These are phyloP conservation scores for Russula vinacea DNA, from an alignment of 768 basidiomycete species.

Conservation along the genomic window DNA sequence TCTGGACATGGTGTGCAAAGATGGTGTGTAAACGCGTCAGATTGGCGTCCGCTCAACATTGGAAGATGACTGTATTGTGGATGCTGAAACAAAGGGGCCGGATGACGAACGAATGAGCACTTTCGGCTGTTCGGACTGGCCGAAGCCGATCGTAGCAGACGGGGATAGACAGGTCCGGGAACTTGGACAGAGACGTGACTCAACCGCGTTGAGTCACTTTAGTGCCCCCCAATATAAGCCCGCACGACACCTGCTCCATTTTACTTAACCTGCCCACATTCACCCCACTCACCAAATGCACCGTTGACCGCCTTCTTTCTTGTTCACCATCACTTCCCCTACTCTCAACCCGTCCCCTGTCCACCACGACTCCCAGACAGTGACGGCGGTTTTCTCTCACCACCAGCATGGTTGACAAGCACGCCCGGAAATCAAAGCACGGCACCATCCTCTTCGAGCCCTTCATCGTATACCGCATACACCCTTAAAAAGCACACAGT, in stretches of 20 bases:
- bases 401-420: slow-evolving; percentile 78
- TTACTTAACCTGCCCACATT: slow-evolving; percentile 43
- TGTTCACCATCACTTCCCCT: slow-evolving; percentile 27
- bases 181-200: not conserved
- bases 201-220: slow-evolving; percentile 19
- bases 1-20: slow-evolving; percentile 13
- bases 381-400: slow-evolving; percentile 33
- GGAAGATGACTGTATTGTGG: not conserved
- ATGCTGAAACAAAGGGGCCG: slow-evolving; percentile 2
- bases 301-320: slow-evolving; percentile 37
- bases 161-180: slow-evolving; percentile 1
- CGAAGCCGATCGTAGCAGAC: slow-evolving; percentile 26
- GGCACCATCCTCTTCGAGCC: slow-evolving; percentile 85
- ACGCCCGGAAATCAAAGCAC: slow-evolving; percentile 76
- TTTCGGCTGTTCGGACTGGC: slow-evolving; percentile 22
- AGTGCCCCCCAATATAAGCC: slow-evolving; percentile 21
- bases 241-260: slow-evolving; percentile 23
- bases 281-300: slow-evolving; percentile 36
- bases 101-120: slow-evolving; percentile 25
- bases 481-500: slow-evolving; percentile 42
- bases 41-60: slow-evolving; percentile 11
- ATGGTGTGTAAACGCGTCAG: slow-evolving; percentile 18
- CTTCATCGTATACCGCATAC: slow-evolving; percentile 85
- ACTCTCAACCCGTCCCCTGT: slow-evolving; percentile 30
- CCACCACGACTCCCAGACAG: slow-evolving; percentile 18